Base-by-base conservation (phyloP, 1,284 basidiomycete species). In the Cerrena zonata region DNA sequence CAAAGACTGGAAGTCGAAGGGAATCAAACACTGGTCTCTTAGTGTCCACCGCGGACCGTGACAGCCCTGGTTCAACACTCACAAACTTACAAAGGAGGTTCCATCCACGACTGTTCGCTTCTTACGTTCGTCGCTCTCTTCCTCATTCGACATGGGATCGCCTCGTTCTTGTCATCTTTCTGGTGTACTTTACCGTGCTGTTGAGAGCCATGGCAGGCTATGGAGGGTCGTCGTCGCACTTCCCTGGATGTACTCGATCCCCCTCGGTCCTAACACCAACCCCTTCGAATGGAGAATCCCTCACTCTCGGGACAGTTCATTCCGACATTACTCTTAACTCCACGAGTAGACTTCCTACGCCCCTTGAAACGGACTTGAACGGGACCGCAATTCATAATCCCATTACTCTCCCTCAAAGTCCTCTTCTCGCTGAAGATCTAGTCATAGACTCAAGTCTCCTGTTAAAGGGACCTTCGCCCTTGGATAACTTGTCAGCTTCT, bases 71-170 rank as follows among this genome's bases (percentile, higher is more conserved):
- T 41, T 19, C 39, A 18, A 7, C 39, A 19, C 18, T 41, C 18
- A 7, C 10, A 19, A 10, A 19, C 39, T 19, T 41, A 7, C 15
- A 19, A 5, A 41, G 18, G 18, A 18, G 45, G 10, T 18, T 41
- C 18, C 39, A 15, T 34, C 30, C 30, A 34, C 30, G 15, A 15
- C 7, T 15, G 30, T 7, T 26, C 12, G 7, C 18, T 15, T 19
- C 21, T 26, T 26, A n/a, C 4, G 13, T 42, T 23, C n/a, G 27
- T 39, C 23, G 7, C 26, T n/a, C n/a, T 23, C 41, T 43, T 41
- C 48, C 39, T 19, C 21, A 24, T 21, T 45, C 49, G 4, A 19
- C 38, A n/a, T 50, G 49, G 49, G 49, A 50, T 26, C 39, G 44
- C 10, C 2, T 45, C 18, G 30, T 46, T 18, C 22, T 45, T 19